phyloP scores from a whole-genome alignment of 2,329 filamentous ascomycete genomes.

The Diplodia scrobiculata region DNA sequence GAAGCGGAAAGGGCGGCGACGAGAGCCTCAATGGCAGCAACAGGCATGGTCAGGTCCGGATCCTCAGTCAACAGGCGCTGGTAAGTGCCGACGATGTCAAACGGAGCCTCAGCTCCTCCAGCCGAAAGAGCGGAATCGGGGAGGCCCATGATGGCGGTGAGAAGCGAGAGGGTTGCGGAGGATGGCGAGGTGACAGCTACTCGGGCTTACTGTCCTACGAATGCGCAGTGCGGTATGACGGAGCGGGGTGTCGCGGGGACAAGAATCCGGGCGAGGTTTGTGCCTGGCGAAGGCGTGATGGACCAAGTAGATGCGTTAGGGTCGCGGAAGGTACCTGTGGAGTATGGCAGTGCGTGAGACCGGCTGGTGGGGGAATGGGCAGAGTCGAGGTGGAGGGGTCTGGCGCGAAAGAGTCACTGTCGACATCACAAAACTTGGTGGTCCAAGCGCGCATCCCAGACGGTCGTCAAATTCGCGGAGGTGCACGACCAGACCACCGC shows the following conservation, averaged over 20 bases:
- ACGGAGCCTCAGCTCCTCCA: slow-evolving; percentile 33
- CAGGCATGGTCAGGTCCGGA: slow-evolving; percentile 87
- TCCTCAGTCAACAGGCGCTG: slow-evolving; percentile 66
- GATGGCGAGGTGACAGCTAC: background rate
- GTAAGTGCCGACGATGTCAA: slow-evolving; percentile 66
- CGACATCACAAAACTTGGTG: slow-evolving; percentile 25
- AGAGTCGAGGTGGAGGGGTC: background rate
- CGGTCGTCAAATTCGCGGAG: slow-evolving; percentile 25
- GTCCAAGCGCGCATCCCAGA: slow-evolving; percentile 16
- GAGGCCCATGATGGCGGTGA: slow-evolving; percentile 14
- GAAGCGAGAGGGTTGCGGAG: background rate
- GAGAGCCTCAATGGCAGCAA: slow-evolving; percentile 89
- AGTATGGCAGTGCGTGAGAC: background rate
- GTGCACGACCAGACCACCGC: background rate
- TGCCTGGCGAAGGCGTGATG: background rate
- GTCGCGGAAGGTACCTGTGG: background rate
- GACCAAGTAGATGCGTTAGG: too few relatives aligned
- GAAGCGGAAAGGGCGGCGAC: slow-evolving; percentile 81
- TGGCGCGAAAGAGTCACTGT: slow-evolving; percentile 19
- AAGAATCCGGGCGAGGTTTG: background rate
- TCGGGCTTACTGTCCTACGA: background rate
- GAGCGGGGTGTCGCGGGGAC: slow-evolving; percentile 8
- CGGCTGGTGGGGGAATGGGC: background rate
- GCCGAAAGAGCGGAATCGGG: background rate
- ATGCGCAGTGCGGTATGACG: background rate